Percentiles rank a stretch among this genome's conserved stretches.
Evolutionary conservation across 2,329 filamentous ascomycete species (phyloP).

Genomic region (Colletotrichum musicola): DNA sequence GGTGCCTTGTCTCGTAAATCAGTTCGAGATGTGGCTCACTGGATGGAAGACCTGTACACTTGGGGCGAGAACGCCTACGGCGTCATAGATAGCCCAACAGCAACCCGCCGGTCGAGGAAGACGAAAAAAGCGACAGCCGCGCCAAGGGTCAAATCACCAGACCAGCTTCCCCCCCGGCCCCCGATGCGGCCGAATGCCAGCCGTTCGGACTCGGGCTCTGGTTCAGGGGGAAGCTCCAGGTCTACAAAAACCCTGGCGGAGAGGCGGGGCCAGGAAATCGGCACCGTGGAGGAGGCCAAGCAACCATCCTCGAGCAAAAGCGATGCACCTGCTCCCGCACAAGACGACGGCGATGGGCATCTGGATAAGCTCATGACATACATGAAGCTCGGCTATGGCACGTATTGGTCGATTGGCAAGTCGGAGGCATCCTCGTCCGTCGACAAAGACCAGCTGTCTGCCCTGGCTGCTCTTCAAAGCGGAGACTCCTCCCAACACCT

Average conservation of each 20-base stretch:
- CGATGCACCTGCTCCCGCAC: background rate
- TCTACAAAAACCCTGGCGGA: slow-evolving; percentile 38
- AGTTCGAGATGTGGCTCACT: slow-evolving; percentile 79
- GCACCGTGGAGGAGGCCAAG: slow-evolving; percentile 36
- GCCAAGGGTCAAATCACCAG: background rate
- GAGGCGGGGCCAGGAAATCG: slow-evolving; percentile 36
- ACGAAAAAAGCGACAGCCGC: slow-evolving; percentile 45
- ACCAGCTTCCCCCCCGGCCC: background rate
- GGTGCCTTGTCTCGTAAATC: slow-evolving; percentile 80
- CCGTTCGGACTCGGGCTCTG: slow-evolving; percentile 30
- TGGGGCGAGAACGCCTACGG: slow-evolving; percentile 90
- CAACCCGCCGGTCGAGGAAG: slow-evolving; percentile 67
- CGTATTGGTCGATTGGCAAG: slow-evolving; percentile 67
- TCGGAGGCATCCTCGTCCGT: slow-evolving; percentile 26
- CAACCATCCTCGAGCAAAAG: background rate
- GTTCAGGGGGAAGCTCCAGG: slow-evolving; percentile 22
- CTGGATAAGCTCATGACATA: slow-evolving; percentile 72
- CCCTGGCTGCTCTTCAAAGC: slow-evolving; percentile 10
- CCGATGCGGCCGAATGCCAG: slow-evolving; percentile 4
- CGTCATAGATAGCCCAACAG: slow-evolving; percentile 81
- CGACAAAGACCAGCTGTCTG: slow-evolving; percentile 9
- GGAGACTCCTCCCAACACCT: slow-evolving; percentile 15
- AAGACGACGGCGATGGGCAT: slow-evolving; percentile 52
- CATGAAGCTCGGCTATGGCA: slow-evolving; percentile 76
- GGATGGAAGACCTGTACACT: slow-evolving; percentile 89